Base-by-base conservation (phyloP, 495 filamentous ascomycete species). In the Penicillium waksmanii region DNA sequence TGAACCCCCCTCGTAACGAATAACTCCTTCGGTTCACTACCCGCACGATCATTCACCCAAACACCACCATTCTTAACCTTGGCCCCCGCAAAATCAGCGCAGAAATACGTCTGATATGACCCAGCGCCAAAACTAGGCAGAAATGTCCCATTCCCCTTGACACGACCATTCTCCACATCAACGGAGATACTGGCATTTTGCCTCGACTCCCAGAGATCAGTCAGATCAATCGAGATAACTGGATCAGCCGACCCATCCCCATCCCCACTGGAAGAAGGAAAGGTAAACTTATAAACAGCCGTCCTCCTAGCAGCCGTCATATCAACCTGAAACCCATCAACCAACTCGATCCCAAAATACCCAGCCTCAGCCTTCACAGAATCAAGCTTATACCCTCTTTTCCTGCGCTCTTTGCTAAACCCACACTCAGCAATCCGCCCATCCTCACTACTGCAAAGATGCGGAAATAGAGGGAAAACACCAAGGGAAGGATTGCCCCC, bases 401-500 rank as follows among this genome's bases (percentile, higher is more conserved):
- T 79, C 53, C 80, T 73, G 1, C 74, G 68, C 50, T 64, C 61
- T 62, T 87, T 87, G 3, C 80, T 77, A 60, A 84, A 90, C 8
- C 71, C 75, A 67, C 88, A 92, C 12, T 78, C 79, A 67, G 89
- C 76, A 51, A 90, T 62, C 48, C 84, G 80, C 57, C 87, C 81
- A 0, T 82, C 63, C 47, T 84, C 81, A 56, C 87, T 80, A 0
- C 81, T 75, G 55, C 89, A 91, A 52, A 81, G 76, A 58, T 88
- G 84, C 4, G 87, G 83, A 58, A 92, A 90, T 12, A 91, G 68
- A 10, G 88, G 82, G 56, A 91, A 92, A 66, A 89, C 87, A 10
- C 89, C 89, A 35, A 91, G 72, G n/a, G 82, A 87, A 1, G 87
- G 87, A 18, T 80, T 76, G 6, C 87, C 87, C 11, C 88, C 88